These are phyloP conservation scores for Fusarium sp. DNA, from an alignment of 2,329 filamentous ascomycete species.

Conservation along the genomic window DNA sequence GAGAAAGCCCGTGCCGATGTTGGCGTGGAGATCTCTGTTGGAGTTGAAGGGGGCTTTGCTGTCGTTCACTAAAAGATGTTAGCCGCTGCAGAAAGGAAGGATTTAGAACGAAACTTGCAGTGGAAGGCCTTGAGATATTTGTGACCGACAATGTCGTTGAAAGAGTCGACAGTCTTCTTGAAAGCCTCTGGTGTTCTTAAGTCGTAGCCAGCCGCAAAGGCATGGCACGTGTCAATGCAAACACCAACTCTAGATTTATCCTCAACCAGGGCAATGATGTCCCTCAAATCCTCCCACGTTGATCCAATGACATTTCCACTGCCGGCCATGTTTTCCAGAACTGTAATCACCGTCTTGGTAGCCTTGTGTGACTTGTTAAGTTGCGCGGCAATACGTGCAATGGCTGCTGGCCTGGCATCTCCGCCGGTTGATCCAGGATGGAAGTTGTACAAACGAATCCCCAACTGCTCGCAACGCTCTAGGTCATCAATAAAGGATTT, in stretches of 20 bases:
- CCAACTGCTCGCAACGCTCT: constrained; percentile 83
- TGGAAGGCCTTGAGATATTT: constrained; percentile 88
- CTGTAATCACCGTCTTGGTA: constrained; percentile 80
- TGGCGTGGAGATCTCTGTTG: constrained; percentile 90
- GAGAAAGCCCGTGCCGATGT: constrained; percentile 95
- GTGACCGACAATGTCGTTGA: constrained; percentile 81
- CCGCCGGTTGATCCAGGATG: constrained; percentile 88
- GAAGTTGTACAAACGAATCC: constrained; percentile 96
- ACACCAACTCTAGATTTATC: constrained; percentile 89
- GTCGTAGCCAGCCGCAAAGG: constrained; percentile 95
- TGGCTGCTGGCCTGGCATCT: constrained; percentile 73
- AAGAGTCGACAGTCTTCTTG: constrained; percentile 76
- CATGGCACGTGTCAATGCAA: constrained; percentile 96
- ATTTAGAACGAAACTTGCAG: constrained; percentile 47
- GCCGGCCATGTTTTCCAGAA: constrained; percentile 96
- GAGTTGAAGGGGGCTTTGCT: constrained; percentile 89
- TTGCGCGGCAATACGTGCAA: constrained; percentile 81
- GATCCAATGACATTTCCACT: constrained; percentile 88
- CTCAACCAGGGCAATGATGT: constrained; percentile 83
- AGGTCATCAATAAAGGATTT: constrained; percentile 89
- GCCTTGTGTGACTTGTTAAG: constrained; percentile 85
- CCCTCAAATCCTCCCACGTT: constrained; percentile 85
- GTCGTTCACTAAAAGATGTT: constrained; percentile 76
- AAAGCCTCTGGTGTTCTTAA: constrained; percentile 81
- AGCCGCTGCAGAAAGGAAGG: neutral